phyloP scores from a whole-genome alignment of 2,329 filamentous ascomycete genomes.

The Xylariaceae sp. region DNA sequence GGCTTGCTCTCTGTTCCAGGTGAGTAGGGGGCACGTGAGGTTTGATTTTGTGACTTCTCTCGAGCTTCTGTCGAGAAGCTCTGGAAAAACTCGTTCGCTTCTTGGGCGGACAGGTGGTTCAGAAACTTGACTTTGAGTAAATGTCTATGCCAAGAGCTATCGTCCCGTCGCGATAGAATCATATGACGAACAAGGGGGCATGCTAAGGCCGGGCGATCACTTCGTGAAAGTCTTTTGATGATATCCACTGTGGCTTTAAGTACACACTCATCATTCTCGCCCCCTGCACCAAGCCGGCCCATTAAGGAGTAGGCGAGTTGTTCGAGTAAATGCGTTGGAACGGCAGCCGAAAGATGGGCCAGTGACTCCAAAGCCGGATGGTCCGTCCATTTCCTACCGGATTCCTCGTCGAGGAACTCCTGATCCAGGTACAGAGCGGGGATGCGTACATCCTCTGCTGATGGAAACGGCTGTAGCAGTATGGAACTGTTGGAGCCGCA shows the following conservation, averaged over 20 bases:
- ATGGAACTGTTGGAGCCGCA: slow-evolving; percentile 13
- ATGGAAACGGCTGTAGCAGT: slow-evolving; percentile 15
- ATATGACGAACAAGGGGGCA: slow-evolving; percentile 26
- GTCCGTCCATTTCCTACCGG: slow-evolving; percentile 11
- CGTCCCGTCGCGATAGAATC: slow-evolving; percentile 23
- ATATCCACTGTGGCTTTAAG: slow-evolving; percentile 8
- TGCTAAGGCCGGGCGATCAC: slow-evolving; percentile 27
- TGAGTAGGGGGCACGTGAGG: background rate
- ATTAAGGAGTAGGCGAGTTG: slow-evolving; percentile 8
- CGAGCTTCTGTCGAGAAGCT: slow-evolving; percentile 23
- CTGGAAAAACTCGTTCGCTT: slow-evolving; percentile 22
- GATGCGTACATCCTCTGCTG: slow-evolving; percentile 10
- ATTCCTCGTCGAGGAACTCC: slow-evolving; percentile 11
- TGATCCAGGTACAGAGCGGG: slow-evolving; percentile 17
- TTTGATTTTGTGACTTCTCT: slow-evolving; percentile 22
- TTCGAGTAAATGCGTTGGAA: slow-evolving; percentile 5
- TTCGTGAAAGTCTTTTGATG: slow-evolving; percentile 18
- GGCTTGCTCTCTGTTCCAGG: too few relatives aligned
- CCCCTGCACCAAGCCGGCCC: slow-evolving; percentile 2
- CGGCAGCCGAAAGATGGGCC: background rate
- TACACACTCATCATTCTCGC: background rate
- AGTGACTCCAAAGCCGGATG: slow-evolving; percentile 14
- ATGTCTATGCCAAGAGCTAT: slow-evolving; percentile 30
- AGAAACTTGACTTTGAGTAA: slow-evolving; percentile 25
- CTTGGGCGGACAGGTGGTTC: slow-evolving; percentile 19